These are phyloP conservation scores for Xanthoparmelia taractica DNA, from an alignment of 495 filamentous ascomycete genomes.

Conservation along the genomic window DNA sequence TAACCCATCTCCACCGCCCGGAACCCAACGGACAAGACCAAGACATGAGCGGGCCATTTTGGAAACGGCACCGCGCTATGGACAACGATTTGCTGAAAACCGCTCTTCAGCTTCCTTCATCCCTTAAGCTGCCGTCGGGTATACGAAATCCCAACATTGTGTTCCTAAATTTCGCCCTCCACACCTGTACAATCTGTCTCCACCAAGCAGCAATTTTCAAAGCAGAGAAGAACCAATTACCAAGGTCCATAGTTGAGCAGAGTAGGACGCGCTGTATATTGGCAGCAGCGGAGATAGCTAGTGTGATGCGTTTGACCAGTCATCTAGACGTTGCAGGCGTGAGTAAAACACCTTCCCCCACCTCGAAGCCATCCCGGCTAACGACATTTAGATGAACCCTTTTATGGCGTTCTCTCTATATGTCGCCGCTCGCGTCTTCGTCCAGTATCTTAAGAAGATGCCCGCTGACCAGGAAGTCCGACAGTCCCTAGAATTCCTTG, in stretches of 20 bases:
- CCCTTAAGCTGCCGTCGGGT: slow-evolving; percentile 72
- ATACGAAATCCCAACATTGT: slow-evolving; percentile 78
- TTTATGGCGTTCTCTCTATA: slow-evolving; percentile 96
- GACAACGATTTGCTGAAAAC: slow-evolving; percentile 87
- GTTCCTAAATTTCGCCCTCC: slow-evolving; percentile 93
- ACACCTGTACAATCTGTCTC: slow-evolving; percentile 92
- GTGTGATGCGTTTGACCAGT: slow-evolving; percentile 90
- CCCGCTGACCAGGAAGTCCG: slow-evolving; percentile 76
- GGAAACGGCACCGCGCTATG: slow-evolving; percentile 84
- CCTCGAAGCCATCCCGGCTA: slow-evolving; percentile 17
- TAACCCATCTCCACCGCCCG: slow-evolving; percentile 88
- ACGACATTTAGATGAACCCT: slow-evolving; percentile 71
- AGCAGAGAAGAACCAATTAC: slow-evolving; percentile 79
- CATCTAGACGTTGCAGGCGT: slow-evolving; percentile 80
- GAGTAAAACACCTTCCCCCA: slow-evolving; percentile 34
- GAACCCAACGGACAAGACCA: slow-evolving; percentile 72
- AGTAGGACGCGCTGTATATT: slow-evolving; percentile 91
- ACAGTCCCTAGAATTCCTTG: slow-evolving; percentile 80
- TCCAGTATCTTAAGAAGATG: slow-evolving; percentile 84
- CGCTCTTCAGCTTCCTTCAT: slow-evolving; percentile 71
- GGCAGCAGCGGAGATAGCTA: slow-evolving; percentile 89
- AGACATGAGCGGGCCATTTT: slow-evolving; percentile 90
- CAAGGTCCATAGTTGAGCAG: slow-evolving; percentile 68
- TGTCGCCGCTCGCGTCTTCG: slow-evolving; percentile 87
- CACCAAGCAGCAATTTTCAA: slow-evolving; percentile 98